A percentile compares a stretch with the other conserved stretches of the same genome.
These are phyloP conservation scores for Carex sylvatica DNA, from an alignment of 202 grass and related monocot genomes.

Conservation along the genomic window DNA sequence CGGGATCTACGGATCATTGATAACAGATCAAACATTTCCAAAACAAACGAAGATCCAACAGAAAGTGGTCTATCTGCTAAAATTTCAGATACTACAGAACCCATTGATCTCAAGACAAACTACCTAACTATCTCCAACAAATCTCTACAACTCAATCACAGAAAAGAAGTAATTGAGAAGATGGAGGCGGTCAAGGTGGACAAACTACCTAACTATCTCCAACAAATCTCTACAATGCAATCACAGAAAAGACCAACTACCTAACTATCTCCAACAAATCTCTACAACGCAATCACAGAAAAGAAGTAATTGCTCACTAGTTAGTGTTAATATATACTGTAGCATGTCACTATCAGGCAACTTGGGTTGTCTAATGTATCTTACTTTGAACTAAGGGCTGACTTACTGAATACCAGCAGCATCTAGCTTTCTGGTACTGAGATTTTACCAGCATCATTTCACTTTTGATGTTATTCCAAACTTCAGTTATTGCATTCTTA, in stretches of 20 bases:
- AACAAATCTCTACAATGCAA: not conserved
- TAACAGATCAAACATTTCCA: not conserved
- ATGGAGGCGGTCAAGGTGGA: not conserved
- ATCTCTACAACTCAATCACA: not conserved
- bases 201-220: not conserved
- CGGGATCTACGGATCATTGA: not conserved
- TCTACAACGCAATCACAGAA: not conserved
- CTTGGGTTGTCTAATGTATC: too few relatives aligned
- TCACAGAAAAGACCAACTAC: not conserved
- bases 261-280: not conserved
- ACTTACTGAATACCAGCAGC: too few relatives aligned
- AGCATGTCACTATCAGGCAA: too few relatives aligned
- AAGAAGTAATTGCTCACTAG: not conserved
- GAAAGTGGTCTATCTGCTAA: not conserved
- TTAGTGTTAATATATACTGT: too few relatives aligned
- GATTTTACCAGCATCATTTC: too few relatives aligned
- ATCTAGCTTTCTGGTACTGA: too few relatives aligned
- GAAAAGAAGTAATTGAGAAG: not conserved
- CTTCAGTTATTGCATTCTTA: too few relatives aligned
- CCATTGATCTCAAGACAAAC: not conserved
- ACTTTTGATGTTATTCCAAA: too few relatives aligned
- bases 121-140: slow-evolving; percentile 3
- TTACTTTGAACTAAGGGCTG: too few relatives aligned
- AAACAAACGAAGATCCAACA: not conserved
- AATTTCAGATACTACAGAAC: not conserved